These are phyloP conservation scores for Phytophthora multivora DNA, from an alignment of 352 stramenopile species.

Conservation along the genomic window DNA sequence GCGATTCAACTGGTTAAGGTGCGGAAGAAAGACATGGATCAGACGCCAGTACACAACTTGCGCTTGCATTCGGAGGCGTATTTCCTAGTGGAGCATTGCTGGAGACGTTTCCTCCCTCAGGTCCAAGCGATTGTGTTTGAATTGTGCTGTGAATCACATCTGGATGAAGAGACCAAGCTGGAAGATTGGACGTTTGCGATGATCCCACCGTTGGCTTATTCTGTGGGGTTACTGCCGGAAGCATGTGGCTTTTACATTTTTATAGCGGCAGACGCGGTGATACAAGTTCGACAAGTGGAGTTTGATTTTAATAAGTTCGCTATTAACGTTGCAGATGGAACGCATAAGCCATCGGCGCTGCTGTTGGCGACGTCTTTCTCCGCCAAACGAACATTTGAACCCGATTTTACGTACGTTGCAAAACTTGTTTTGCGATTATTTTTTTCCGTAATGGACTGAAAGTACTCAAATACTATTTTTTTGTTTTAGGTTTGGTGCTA, in stretches of 20 bases:
- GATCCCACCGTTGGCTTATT: slow-evolving; percentile 22
- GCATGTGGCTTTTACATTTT: slow-evolving; percentile 63
- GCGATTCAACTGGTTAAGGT: slow-evolving; percentile 43
- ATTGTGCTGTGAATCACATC: slow-evolving; percentile 51
- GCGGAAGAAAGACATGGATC: slow-evolving; percentile 30
- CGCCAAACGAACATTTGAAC: slow-evolving; percentile 42
- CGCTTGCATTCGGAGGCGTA: slow-evolving; percentile 36
- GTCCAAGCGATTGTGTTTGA: slow-evolving; percentile 67
- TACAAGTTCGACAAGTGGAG: slow-evolving; percentile 60
- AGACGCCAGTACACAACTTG: slow-evolving; percentile 54
- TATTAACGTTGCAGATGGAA: slow-evolving; percentile 57
- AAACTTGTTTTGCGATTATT: background rate
- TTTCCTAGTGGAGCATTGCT: slow-evolving; percentile 53
- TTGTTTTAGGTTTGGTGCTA: slow-evolving; percentile 42
- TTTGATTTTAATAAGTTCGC: slow-evolving; percentile 60
- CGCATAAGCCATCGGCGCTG: slow-evolving; percentile 50
- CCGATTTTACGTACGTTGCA: slow-evolving; percentile 47
- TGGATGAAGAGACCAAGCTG: slow-evolving; percentile 51
- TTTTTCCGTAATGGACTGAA: background rate
- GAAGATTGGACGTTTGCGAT: slow-evolving; percentile 46
- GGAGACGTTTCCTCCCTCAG: slow-evolving; percentile 58
- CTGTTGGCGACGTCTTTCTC: slow-evolving; percentile 52
- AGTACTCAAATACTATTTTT: background rate
- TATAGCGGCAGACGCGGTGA: slow-evolving; percentile 17
- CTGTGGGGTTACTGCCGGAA: slow-evolving; percentile 43